Conservation (phyloP, 805 yeast genomes). For the Sugiyamaella chiloensis region DNA sequence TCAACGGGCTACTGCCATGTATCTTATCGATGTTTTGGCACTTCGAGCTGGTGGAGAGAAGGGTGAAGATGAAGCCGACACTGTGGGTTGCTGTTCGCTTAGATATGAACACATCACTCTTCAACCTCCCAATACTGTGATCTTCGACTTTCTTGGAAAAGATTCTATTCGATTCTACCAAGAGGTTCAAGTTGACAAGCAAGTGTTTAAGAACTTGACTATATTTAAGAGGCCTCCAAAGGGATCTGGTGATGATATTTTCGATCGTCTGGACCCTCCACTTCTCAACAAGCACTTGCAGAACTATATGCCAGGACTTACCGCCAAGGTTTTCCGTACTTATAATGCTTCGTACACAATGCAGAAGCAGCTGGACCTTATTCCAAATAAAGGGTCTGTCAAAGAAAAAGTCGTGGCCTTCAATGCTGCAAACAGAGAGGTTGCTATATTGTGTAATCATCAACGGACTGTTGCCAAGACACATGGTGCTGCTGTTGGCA, state of each 20-base stretch:
- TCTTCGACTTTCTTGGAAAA: slow-evolving; percentile 92
- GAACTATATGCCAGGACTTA: slow-evolving; percentile 84
- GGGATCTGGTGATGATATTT: slow-evolving; percentile 85
- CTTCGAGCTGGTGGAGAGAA: slow-evolving; percentile 98
- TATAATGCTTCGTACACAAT: slow-evolving; percentile 94
- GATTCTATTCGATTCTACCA: slow-evolving; percentile 90
- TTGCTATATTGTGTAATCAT: slow-evolving; percentile 94
- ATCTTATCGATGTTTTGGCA: slow-evolving; percentile 87
- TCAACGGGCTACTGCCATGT: slow-evolving; percentile 91
- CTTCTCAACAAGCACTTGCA: slow-evolving; percentile 83
- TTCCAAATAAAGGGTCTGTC: slow-evolving; percentile 81
- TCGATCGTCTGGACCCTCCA: slow-evolving; percentile 84
- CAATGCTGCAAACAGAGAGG: slow-evolving; percentile 94
- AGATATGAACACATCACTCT: slow-evolving; percentile 85
- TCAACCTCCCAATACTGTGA: slow-evolving; percentile 78
- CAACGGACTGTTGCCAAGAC: slow-evolving; percentile 87
- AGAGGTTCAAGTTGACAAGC: slow-evolving; percentile 88
- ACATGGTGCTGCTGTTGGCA: slow-evolving; percentile 77
- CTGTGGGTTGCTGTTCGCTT: slow-evolving; percentile 95
- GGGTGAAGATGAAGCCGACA: slow-evolving; percentile 95
- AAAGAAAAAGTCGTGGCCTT: slow-evolving; percentile 82
- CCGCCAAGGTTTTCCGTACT: slow-evolving; percentile 97
- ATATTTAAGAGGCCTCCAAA: slow-evolving; percentile 89
- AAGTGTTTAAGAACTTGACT: slow-evolving; percentile 82
- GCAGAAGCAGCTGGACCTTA: slow-evolving; percentile 89